Evolutionary conservation across 1,284 basidiomycete species (phyloP).

Genomic region (Pyrrhoderma noxium): DNA sequence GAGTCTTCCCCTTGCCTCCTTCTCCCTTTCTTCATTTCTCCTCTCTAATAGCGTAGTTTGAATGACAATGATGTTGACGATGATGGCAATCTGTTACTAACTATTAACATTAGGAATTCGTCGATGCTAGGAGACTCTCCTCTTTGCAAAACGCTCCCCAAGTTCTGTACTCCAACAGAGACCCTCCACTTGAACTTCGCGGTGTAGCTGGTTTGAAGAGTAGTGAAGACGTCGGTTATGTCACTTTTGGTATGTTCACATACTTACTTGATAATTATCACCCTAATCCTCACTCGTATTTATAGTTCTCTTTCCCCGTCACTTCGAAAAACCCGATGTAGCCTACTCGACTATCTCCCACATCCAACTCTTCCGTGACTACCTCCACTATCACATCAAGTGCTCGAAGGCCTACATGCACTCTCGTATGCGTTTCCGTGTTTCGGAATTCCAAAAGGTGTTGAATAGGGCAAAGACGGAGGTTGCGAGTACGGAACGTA

Average conservation of each 20-base stretch:
- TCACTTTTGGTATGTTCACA: conserved; percentile 70
- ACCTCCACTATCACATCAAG: conserved; percentile 99
- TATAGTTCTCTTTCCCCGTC: conserved; percentile 89
- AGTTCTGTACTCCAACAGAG: conserved; percentile 93
- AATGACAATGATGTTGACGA: neutral
- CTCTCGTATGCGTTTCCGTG: conserved; percentile 91
- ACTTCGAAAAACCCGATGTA: conserved; percentile 75
- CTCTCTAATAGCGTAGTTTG: no score
- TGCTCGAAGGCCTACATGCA: conserved; percentile 99
- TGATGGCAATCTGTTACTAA: no score
- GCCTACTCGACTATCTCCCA: conserved; percentile 88
- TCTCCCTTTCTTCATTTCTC: no score
- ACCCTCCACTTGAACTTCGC: conserved; percentile 94
- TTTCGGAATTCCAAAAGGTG: conserved; percentile 96
- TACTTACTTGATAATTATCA: neutral
- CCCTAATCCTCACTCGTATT: neutral
- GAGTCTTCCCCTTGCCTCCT: no score
- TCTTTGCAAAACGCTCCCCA: conserved; percentile 96
- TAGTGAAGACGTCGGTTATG: conserved; percentile 93
- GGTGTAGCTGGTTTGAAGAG: conserved; percentile 75
- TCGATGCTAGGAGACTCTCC: conserved; percentile 90
- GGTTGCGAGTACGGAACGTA: conserved; percentile 74
- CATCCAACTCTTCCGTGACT: conserved; percentile 96
- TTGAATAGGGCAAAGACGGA: conserved; percentile 98
- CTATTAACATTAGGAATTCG: conserved; percentile 99